Evolutionary conservation across 2,329 filamentous ascomycete species (phyloP), one percentile per base, ranked within the genome.

Genomic region (Botryosphaeria dothidea): DNA sequence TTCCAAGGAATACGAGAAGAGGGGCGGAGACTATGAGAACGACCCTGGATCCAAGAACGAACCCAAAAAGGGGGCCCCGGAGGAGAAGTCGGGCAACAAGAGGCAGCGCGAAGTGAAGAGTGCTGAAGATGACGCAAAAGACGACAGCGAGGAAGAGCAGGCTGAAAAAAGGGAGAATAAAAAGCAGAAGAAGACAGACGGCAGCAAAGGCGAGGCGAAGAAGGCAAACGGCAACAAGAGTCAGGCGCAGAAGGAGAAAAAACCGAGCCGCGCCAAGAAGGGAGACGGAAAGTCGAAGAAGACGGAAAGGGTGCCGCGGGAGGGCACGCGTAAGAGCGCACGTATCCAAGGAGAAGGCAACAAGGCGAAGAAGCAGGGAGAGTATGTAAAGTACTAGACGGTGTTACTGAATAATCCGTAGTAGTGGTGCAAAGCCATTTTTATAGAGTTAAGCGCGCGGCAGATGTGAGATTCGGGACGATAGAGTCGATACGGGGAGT

Each of bases 21-120:
- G 69, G 52, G 75, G 73, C 49, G 79, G 79, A 13, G 71, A 69
- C n/a, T 80, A 80, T 56, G 77, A 80, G 65, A 81, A 80, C 52
- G 74, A 76, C 36, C 64, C 76, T 6, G 78, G 77, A 1, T 77
- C 74, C 19, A 81, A 81, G 66, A 79, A 82, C 46, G 77, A 81
- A 68, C 79, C 79, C 0, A 73, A 77, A 67, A 81, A 80, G 67
- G 80, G 79, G 3, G 68, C 72, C 4, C 79, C 79, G 0, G 66
- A 78, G 67, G 65, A 70, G 5, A 79, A 79, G 66, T 73, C 77
- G 11, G 72, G 70, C 3, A 65, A 61, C 7, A 72, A 69, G 66
- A 71, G 69, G 52, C 54, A 69, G 36, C 66, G 64, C 3, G 69
- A 69, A 51, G 67, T 66, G 51, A 65, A 72, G 51, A 51, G 19